A percentile compares a stretch with the other conserved stretches of the same genome.
These are phyloP conservation scores for Rhizopogon salebrosus DNA, from an alignment of 768 basidiomycete species.

Conservation along the genomic window DNA sequence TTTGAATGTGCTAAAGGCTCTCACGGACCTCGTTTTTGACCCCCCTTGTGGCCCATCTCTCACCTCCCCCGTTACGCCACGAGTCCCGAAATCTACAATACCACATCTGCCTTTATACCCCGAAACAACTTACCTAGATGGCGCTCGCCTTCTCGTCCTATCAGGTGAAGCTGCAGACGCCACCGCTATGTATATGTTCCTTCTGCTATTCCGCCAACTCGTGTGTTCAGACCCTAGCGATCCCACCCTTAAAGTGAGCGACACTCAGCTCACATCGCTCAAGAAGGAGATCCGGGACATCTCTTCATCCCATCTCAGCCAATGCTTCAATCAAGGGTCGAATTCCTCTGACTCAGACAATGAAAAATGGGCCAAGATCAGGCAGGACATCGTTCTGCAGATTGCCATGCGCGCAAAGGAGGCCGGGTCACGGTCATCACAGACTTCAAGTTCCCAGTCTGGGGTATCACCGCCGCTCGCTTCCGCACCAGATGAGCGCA, in stretches of 20 bases:
- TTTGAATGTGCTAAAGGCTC: constrained; percentile 49
- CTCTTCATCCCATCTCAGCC: constrained; percentile 51
- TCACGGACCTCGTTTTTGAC: constrained; percentile 62
- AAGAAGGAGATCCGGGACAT: constrained; percentile 77
- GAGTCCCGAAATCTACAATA: constrained; percentile 20
- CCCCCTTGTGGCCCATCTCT: constrained; percentile 32
- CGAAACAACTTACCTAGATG: constrained; percentile 81
- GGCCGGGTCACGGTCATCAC: constrained; percentile 20
- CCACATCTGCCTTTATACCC: constrained; percentile 47
- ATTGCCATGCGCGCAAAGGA: constrained; percentile 65
- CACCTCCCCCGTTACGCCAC: constrained; percentile 29
- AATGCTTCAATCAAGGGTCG: constrained; percentile 42
- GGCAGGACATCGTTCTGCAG: constrained; percentile 69
- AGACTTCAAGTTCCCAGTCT: constrained; percentile 12
- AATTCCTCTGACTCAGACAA: constrained; percentile 32
- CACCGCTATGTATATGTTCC: constrained; percentile 72
- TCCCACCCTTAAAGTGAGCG: constrained; percentile 38
- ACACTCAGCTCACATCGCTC: constrained; percentile 50
- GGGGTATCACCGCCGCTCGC: constrained; percentile 20
- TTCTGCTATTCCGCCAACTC: constrained; percentile 77
- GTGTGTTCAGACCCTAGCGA: constrained; percentile 42
- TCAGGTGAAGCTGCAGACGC: constrained; percentile 72
- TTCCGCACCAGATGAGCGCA: constrained; percentile 43
- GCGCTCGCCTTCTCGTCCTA: constrained; percentile 58
- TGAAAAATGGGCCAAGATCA: constrained; percentile 50